A percentile compares a stretch with the other conserved stretches of the same genome.
Conservation (phyloP, 441 rosid genomes). For the Populus hybrid region DNA sequence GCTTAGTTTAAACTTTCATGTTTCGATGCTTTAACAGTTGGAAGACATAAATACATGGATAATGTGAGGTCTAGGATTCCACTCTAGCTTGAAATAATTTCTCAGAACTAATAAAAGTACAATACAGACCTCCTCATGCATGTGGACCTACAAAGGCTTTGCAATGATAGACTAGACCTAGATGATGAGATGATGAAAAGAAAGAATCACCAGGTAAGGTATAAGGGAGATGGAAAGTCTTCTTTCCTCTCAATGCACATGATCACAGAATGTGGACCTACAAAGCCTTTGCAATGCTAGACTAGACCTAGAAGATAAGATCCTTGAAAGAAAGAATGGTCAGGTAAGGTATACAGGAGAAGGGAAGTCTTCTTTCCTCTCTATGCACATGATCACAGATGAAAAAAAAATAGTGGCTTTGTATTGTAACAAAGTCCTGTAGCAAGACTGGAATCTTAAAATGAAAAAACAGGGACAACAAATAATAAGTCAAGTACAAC, state of each 20-base stretch:
- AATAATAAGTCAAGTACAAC: conserved; percentile 3
- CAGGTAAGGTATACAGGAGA: neutral
- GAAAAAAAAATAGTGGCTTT: neutral
- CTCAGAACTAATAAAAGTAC: neutral
- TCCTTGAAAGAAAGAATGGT: neutral
- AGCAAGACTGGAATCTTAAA: neutral
- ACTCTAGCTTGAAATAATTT: neutral
- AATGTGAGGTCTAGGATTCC: neutral
- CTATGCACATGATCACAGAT: neutral
- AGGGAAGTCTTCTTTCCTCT: neutral
- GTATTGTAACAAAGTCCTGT: neutral
- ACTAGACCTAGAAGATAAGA: neutral
- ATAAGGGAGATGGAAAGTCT: neutral
- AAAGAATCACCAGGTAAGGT: neutral
- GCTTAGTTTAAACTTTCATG: neutral
- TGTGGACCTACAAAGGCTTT: neutral
- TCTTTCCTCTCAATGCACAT: neutral
- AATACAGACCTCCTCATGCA: neutral
- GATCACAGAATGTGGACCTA: neutral
- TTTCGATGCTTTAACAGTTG: neutral
- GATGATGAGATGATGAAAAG: neutral
- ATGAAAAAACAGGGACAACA: neutral
- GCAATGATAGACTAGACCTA: neutral
- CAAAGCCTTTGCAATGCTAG: neutral
- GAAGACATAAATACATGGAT: neutral